Evolutionary conservation across 192 early-diverging fungal genomes (phyloP), one percentile per base, ranked within the genome.

Genomic region (Chytriomyces hyalinus): DNA sequence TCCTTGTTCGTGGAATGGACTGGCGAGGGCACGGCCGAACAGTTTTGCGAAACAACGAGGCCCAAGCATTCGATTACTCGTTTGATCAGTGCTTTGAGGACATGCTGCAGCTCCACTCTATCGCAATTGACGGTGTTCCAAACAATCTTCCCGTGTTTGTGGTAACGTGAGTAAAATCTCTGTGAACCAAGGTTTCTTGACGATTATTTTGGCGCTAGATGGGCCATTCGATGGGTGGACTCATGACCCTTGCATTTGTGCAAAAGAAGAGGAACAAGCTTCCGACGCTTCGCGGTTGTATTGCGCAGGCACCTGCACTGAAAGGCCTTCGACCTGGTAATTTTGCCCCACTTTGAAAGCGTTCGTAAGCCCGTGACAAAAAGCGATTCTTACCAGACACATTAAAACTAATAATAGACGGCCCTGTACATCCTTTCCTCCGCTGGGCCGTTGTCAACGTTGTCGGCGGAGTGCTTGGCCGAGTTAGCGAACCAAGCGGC

Each of bases 11-110:
- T 44, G 85, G 75, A 20, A 88, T 80, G 73, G 92, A 93, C 76
- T 90, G 91, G 74, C 80, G 92, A 53, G 92, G 92, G 43, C 90
- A 85, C 68, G 92, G 92, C n/a, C 72, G 90, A 71, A 93, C 92
- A 48, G 85, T 81, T 49, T 83, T 84, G 73, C 22, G 81, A 84
- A 71, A 80, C 49, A 79, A 68, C 9, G n/a, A 68, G 8, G 63
- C 59, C 11, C 75, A 43, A 17, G 63, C 51, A 7, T 65, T 47
- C 65, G 11, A 10, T 48, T 17, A 7, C 36, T 65, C 70, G 13
- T 78, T 80, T n/a, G 60, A 66, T 20, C 45, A 84, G 45, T 82
- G 82, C 26, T 73, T 76, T 57, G 72, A 81, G 0, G 90, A 91
- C 66, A 80, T 89, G 11, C 64, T 72, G 2, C 66, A 67, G 15